Conservation (phyloP, 2,329 filamentous ascomycete species). For the Biscogniauxia mediterranea region DNA sequence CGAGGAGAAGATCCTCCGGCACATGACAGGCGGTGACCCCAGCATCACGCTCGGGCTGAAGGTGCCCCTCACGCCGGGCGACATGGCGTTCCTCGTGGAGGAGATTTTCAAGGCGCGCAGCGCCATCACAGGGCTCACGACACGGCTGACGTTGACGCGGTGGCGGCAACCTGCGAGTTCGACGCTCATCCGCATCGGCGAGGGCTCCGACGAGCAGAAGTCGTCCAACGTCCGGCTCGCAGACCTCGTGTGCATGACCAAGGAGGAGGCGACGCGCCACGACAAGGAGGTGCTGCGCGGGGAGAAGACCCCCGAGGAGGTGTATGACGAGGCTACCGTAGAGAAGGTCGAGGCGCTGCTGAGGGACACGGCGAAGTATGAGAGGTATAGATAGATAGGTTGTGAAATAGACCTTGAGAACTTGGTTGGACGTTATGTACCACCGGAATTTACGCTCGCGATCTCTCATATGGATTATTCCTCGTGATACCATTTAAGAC, state of each 20-base stretch:
- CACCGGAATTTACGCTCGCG: too few species aligned
- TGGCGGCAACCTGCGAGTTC: constrained; percentile 68
- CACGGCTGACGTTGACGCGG: constrained; percentile 73
- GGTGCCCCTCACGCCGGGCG: constrained; percentile 72
- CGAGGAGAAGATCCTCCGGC: constrained; percentile 72
- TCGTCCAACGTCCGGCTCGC: constrained; percentile 56
- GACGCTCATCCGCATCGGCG: constrained; percentile 60
- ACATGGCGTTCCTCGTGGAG: constrained; percentile 85
- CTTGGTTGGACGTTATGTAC: too few species aligned
- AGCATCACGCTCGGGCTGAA: constrained; percentile 68
- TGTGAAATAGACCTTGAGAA: too few species aligned
- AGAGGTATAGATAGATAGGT: constrained; percentile 43
- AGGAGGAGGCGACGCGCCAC: constrained; percentile 54
- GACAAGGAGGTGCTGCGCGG: constrained; percentile 76
- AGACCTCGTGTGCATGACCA: constrained; percentile 36
- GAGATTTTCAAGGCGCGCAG: constrained; percentile 86
- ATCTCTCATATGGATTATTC: too few species aligned
- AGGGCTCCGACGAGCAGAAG: constrained; percentile 71
- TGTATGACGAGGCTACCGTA: constrained; percentile 71
- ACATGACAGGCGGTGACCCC: constrained; percentile 43
- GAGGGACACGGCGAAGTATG: constrained; percentile 63
- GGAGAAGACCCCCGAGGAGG: constrained; percentile 62
- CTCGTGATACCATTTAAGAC: too few species aligned
- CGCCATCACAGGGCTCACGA: constrained; percentile 76
- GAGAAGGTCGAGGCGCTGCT: constrained; percentile 64